Percentiles rank a stretch among this genome's conserved stretches.
phyloP scores from a whole-genome alignment of 2,329 filamentous ascomycete genomes.

The Scedosporium dehoogii region DNA sequence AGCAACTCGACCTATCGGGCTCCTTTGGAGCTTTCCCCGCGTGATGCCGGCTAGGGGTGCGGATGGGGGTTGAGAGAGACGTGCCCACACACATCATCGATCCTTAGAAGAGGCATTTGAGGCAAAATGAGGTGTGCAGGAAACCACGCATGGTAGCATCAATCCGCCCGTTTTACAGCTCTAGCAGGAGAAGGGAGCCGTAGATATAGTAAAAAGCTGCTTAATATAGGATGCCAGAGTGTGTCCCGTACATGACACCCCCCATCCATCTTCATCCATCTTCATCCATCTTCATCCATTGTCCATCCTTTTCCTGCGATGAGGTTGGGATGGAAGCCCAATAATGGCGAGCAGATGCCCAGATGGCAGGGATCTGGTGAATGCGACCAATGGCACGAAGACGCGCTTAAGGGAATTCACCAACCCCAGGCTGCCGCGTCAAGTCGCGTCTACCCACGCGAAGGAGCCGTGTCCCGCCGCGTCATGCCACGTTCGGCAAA shows the following conservation, averaged over 20 bases:
- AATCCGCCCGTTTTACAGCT: not conserved
- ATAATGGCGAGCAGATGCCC: not conserved
- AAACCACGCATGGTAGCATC: not conserved
- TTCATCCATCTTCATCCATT: not conserved
- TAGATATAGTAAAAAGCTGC: not conserved
- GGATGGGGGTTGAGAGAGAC: not conserved
- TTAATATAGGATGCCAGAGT: not conserved
- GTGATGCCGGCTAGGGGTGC: not conserved
- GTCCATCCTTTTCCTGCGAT: not conserved
- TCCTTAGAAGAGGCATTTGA: not conserved
- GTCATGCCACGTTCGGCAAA: slow-evolving; percentile 1
- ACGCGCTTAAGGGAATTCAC: not conserved
- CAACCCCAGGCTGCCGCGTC: slow-evolving; percentile 6
- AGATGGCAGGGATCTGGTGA: not conserved
- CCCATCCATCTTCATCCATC: not conserved
- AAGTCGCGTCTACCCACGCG: slow-evolving; percentile 3
- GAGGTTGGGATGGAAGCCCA: slow-evolving; percentile 4
- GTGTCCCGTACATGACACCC: not conserved
- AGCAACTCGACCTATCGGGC: slow-evolving; percentile 1
- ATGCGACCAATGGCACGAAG: not conserved
- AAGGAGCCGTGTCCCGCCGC: slow-evolving; percentile 3
- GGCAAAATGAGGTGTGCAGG: not conserved
- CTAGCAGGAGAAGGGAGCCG: not conserved
- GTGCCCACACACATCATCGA: not conserved
- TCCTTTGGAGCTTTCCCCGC: slow-evolving; percentile 3